phyloP scores from a whole-genome alignment of 495 filamentous ascomycete species.

The Mytilinidion resinicola region DNA sequence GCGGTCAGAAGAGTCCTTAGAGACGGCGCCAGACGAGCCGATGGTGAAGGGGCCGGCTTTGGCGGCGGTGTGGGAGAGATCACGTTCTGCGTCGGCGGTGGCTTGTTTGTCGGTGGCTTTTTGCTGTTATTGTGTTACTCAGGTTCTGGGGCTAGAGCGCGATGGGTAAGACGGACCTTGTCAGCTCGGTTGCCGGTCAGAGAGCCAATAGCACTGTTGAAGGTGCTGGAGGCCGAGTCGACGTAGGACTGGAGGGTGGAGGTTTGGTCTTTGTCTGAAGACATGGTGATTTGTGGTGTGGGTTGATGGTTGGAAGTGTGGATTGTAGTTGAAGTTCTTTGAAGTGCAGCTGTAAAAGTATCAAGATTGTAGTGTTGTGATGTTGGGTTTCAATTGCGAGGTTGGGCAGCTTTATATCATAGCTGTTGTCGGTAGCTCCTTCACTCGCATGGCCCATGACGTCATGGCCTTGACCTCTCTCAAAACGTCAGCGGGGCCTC shows the following conservation, averaged over 20 bases:
- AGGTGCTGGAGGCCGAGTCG: constrained; percentile 67
- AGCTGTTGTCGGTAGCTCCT: background rate
- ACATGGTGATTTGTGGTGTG: constrained; percentile 9
- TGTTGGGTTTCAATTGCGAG: background rate
- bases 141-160: background rate
- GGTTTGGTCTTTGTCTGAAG: constrained; percentile 26
- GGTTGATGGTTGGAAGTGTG: background rate
- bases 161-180: constrained; percentile 45
- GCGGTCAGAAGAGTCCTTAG: constrained; percentile 68
- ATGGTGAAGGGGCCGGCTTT: constrained; percentile 65
- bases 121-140: constrained; percentile 18
- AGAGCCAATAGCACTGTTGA: constrained; percentile 64
- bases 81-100: constrained; percentile 55
- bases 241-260: constrained; percentile 78
- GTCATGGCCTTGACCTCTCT: too few relatives aligned
- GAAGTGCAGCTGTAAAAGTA: constrained; percentile 1
- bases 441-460: too few relatives aligned
- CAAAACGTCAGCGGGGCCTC: too few relatives aligned
- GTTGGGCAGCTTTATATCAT: background rate
- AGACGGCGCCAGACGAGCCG: constrained; percentile 62
- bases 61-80: constrained; percentile 64
- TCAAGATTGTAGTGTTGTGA: background rate
- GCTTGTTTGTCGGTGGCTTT: constrained; percentile 31
- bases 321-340: background rate
- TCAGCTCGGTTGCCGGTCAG: constrained; percentile 68